Percentiles rank a stretch among this genome's conserved stretches.
phyloP scores from a whole-genome alignment of 2,329 filamentous ascomycete genomes.

The Ophiosphaerella narmari region DNA sequence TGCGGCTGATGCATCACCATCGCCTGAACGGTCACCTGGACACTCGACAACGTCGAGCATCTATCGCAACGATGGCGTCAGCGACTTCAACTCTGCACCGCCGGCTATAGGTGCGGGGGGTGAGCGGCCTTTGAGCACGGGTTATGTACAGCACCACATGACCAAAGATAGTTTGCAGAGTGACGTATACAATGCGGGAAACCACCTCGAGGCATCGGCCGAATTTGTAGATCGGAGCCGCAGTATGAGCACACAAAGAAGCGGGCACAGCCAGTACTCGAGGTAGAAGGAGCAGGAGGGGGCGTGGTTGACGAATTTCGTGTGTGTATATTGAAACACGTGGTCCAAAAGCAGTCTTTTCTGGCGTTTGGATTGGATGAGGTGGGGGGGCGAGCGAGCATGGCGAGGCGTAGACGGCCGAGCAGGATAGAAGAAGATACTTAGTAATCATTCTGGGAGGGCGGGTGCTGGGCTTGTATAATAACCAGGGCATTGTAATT shows the following conservation, averaged over 20 bases:
- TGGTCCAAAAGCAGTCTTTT: slow-evolving; percentile 16
- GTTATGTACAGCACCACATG: slow-evolving; percentile 46
- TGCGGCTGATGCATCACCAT: slow-evolving; percentile 41
- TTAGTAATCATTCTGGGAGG: neutral
- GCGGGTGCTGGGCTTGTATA: neutral
- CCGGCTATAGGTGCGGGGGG: slow-evolving; percentile 15
- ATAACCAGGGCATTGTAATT: too few species aligned
- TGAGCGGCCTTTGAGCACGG: slow-evolving; percentile 43
- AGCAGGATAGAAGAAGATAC: neutral
- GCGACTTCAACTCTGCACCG: slow-evolving; percentile 27
- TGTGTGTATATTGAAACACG: slow-evolving; percentile 23
- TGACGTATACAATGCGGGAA: slow-evolving; percentile 33
- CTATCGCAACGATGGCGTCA: slow-evolving; percentile 28
- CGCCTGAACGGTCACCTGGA: slow-evolving; percentile 41
- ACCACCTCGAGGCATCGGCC: slow-evolving; percentile 42
- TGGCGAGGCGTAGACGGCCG: slow-evolving; percentile 9
- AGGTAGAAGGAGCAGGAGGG: neutral
- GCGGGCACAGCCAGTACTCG: slow-evolving; percentile 22
- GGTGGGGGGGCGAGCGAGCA: neutral
- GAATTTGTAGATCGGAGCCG: slow-evolving; percentile 45
- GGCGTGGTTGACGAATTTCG: slow-evolving; percentile 28
- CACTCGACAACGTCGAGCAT: slow-evolving; percentile 44
- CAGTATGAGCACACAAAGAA: slow-evolving; percentile 40
- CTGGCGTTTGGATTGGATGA: slow-evolving; percentile 6
- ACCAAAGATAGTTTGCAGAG: slow-evolving; percentile 45